Evolutionary conservation across 768 basidiomycete genomes (phyloP).

Genomic region (Auriculariales sp.): DNA sequence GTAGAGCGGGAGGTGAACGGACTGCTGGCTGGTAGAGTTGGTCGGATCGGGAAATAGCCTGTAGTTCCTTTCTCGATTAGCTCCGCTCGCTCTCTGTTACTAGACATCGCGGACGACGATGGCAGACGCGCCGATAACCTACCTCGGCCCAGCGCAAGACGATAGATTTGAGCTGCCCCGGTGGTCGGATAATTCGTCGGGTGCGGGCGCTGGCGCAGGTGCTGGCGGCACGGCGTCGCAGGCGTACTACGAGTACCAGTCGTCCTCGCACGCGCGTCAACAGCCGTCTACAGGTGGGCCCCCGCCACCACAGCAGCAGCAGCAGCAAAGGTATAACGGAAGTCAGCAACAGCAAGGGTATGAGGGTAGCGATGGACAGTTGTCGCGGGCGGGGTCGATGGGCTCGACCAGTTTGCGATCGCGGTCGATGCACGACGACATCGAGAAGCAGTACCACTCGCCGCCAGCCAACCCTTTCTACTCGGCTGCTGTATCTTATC

Average conservation of each 20-base stretch:
- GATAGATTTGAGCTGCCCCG: background rate
- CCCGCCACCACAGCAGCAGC: conserved; percentile 34
- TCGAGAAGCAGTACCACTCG: conserved; percentile 9
- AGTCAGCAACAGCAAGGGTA: conserved; percentile 33
- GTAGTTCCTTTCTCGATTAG: conserved; percentile 1
- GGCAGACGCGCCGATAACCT: background rate
- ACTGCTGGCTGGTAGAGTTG: conserved; percentile 22
- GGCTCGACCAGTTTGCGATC: conserved; percentile 26
- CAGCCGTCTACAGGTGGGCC: conserved; percentile 30
- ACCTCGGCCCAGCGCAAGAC: background rate
- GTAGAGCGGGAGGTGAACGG: conserved; percentile 44
- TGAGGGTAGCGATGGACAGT: conserved; percentile 27
- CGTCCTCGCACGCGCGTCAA: conserved; percentile 10
- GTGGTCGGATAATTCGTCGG: background rate
- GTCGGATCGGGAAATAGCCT: conserved; percentile 5
- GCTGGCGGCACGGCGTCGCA: too few relatives aligned
- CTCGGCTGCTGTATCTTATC: conserved; percentile 7
- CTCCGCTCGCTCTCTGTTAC: background rate
- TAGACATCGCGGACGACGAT: background rate
- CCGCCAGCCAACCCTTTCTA: conserved; percentile 8
- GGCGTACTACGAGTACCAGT: background rate
- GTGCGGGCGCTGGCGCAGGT: too few relatives aligned
- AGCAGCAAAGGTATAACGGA: conserved; percentile 41
- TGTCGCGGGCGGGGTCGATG: conserved; percentile 56
- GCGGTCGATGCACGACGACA: conserved; percentile 10